Evolutionary conservation across 352 stramenopile species (phyloP), one percentile per base, ranked within the genome.

Genomic region (Pythium brassicae): DNA sequence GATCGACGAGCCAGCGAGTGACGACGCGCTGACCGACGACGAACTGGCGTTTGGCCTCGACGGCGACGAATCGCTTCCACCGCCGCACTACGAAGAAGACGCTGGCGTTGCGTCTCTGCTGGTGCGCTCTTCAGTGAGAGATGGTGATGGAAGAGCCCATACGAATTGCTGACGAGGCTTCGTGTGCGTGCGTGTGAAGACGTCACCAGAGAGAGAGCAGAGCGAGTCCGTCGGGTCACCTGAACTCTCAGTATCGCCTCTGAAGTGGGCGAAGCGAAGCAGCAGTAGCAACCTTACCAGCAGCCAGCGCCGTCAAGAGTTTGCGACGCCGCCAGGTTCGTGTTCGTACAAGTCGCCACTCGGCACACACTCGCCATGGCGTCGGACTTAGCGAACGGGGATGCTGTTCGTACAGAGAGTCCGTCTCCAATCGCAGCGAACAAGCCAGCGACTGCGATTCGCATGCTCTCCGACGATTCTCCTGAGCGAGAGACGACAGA

Each of bases 1-100:
- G 26, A 29, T 66, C 32, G 50, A 60, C 20, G 64, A 78, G 27
- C 52, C 50, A 22, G 25, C 12, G 0, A 53, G 37, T 17, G 49
- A 60, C 4, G 37, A 29, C 12, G 39, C 8, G 8, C 9, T 22
- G 19, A 43, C 29, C 22, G 53, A 61, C 43, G 27, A 52, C 1
- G 42, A 59, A 9, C 26, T 50, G 9, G 23, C 57, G 29, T 50
- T 55, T n/a, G 50, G 46, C 39, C 43, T 71, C 20, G 34, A 48
- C 27, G 40, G 35, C 26, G 61, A 67, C 27, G 58, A 70, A n/a
- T 44, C 48, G 19, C 43, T 57, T 1, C 55, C 55, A 14, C 72
- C 59, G 32, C 44, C 55, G 34, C 51, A 58, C 4, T 68, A 65
- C 23, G 56, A 59, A 5, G 52, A 62, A 40, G 53, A 56, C 19